Conservation (phyloP, 495 filamentous ascomycete genomes). For the Saxophila tyrrhenica region DNA sequence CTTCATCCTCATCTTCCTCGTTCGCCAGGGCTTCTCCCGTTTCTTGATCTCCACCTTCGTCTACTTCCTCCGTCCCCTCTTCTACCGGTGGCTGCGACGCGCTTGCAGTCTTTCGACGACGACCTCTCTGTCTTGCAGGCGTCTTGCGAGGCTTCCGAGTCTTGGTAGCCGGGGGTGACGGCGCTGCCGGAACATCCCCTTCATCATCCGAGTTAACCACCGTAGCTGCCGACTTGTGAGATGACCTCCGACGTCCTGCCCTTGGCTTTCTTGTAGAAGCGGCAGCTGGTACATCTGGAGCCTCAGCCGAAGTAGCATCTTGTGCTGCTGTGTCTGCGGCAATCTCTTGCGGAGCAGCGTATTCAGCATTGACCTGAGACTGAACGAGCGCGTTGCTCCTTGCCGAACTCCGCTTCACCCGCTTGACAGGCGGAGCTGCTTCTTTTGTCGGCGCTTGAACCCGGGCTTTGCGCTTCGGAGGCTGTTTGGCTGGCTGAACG, state of each 20-base stretch:
- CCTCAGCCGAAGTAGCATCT: background rate
- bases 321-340: background rate
- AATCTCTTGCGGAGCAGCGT: background rate
- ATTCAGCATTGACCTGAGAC: background rate
- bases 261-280: background rate
- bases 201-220: background rate
- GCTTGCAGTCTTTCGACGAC: slow-evolving; percentile 8
- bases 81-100: background rate
- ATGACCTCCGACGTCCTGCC: background rate
- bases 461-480: slow-evolving; percentile 1
- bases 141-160: background rate
- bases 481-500: background rate
- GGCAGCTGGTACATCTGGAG: background rate
- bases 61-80: slow-evolving; percentile 2
- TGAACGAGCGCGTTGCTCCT: slow-evolving; percentile 6
- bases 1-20: slow-evolving; percentile 26
- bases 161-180: background rate
- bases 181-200: background rate
- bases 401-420: slow-evolving; percentile 8
- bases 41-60: slow-evolving; percentile 3
- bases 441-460: background rate
- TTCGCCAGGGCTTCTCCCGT: slow-evolving; percentile 5
- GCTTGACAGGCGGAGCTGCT: background rate
- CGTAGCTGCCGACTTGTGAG: background rate
- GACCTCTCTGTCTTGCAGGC: slow-evolving; percentile 8